These are phyloP conservation scores for Irpex sp. DNA, from an alignment of 1,284 basidiomycete species.

Conservation along the genomic window DNA sequence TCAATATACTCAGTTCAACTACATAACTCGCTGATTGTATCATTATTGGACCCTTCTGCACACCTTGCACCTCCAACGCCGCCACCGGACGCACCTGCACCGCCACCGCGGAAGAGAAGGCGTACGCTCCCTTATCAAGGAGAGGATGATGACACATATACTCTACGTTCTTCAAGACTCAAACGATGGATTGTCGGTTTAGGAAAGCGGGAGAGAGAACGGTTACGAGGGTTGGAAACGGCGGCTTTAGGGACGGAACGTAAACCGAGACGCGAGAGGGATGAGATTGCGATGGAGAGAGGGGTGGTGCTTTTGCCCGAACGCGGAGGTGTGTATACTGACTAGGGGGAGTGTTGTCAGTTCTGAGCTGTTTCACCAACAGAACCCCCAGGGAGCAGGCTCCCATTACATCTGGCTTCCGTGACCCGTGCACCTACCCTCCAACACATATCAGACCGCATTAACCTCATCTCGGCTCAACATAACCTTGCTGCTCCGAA, in stretches of 20 bases:
- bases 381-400: constrained; percentile 70
- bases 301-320: constrained; percentile 61
- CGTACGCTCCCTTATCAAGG: constrained; percentile 70
- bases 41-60: constrained; percentile 73
- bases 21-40: constrained; percentile 78
- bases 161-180: constrained; percentile 59
- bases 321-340: constrained; percentile 48
- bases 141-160: constrained; percentile 44
- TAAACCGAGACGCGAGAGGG: constrained; percentile 41
- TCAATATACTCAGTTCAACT: constrained; percentile 52
- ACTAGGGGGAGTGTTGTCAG: background rate
- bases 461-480: constrained; percentile 77
- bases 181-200: constrained; percentile 72
- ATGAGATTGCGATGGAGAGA: constrained; percentile 70
- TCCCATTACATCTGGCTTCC: constrained; percentile 66
- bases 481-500: constrained; percentile 61
- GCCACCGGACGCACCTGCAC: constrained; percentile 55
- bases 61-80: constrained; percentile 63
- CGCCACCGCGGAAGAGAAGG: constrained; percentile 68
- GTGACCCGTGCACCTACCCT: constrained; percentile 64
- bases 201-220: constrained; percentile 70
- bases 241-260: constrained; percentile 25
- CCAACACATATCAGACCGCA: constrained; percentile 75
- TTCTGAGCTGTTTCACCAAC: background rate
- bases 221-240: constrained; percentile 50